A percentile compares a stretch with the other conserved stretches of the same genome.
phyloP scores from a whole-genome alignment of 106 monocot genomes.

The Chionographis japonica region DNA sequence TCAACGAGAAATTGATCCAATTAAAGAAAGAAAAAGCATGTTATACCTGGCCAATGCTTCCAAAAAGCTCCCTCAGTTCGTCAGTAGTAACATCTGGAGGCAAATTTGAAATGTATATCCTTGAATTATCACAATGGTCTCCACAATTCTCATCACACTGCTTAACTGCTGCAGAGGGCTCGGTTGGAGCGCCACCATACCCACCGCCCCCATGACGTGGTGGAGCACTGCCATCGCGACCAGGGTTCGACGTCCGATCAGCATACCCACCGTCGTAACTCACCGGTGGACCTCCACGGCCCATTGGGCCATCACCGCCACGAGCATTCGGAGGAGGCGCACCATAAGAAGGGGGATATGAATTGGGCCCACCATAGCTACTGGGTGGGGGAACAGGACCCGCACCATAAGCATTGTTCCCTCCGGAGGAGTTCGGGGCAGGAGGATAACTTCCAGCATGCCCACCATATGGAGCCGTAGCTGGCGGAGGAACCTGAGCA shows the following conservation, averaged over 20 bases:
- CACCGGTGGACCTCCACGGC: slow-evolving; percentile 30
- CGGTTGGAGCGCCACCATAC: slow-evolving; percentile 37
- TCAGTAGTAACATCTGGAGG: slow-evolving; percentile 89
- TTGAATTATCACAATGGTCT: slow-evolving; percentile 84
- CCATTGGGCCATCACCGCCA: slow-evolving; percentile 22
- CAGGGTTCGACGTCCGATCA: slow-evolving; percentile 17
- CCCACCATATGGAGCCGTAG: slow-evolving; percentile 41
- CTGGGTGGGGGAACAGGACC: slow-evolving; percentile 49
- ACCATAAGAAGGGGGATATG: slow-evolving; percentile 64
- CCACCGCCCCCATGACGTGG: slow-evolving; percentile 30
- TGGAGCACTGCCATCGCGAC: slow-evolving; percentile 18
- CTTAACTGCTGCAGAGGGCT: slow-evolving; percentile 49
- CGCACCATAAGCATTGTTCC: slow-evolving; percentile 48
- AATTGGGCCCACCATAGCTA: slow-evolving; percentile 48
- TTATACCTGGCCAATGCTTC: slow-evolving; percentile 88
- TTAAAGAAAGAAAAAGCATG: background rate
- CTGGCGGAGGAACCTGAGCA: slow-evolving; percentile 56
- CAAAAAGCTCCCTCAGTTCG: slow-evolving; percentile 88
- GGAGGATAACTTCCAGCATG: slow-evolving; percentile 46
- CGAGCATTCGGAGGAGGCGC: slow-evolving; percentile 51
- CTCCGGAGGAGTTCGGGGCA: slow-evolving; percentile 49
- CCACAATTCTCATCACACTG: slow-evolving; percentile 96
- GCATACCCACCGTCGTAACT: slow-evolving; percentile 59
- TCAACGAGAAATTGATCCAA: background rate
- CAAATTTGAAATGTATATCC: slow-evolving; percentile 95